These are phyloP conservation scores for Nitzschia sp. DNA, from an alignment of 108 stramenopile genomes.

Conservation along the genomic window DNA sequence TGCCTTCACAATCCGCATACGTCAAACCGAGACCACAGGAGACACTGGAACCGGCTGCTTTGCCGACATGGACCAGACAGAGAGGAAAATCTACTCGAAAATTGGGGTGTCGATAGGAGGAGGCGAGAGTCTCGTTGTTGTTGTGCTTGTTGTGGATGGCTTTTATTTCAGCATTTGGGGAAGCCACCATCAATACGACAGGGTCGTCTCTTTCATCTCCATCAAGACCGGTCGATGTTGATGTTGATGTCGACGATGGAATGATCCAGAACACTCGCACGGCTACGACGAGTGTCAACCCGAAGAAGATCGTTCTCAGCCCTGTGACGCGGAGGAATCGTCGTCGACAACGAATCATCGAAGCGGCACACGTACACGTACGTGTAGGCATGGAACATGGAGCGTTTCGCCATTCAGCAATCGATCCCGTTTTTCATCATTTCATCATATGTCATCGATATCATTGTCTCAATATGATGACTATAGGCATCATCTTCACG, in stretches of 20 bases:
- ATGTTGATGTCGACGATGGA: not conserved
- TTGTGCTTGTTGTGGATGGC: too few species aligned
- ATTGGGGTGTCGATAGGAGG: conserved; percentile 22
- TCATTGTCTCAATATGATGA: too few species aligned
- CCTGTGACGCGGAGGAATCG: too few species aligned
- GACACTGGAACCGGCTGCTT: conserved; percentile 34
- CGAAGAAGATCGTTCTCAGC: not conserved
- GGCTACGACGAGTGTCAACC: not conserved
- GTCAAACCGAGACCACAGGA: conserved; percentile 35
- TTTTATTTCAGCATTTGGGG: not conserved
- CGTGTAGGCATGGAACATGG: too few species aligned
- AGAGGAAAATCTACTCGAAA: conserved; percentile 33
- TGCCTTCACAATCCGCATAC: conserved; percentile 44
- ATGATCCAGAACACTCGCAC: not conserved
- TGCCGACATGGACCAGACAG: conserved; percentile 39
- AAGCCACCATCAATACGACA: not conserved
- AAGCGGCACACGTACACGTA: too few species aligned
- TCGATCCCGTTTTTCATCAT: too few species aligned
- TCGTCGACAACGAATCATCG: too few species aligned
- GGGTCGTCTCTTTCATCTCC: too few species aligned
- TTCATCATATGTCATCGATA: too few species aligned
- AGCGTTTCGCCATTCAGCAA: too few species aligned
- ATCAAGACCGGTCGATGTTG: too few species aligned
- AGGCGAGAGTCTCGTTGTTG: not conserved
- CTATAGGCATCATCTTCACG: too few species aligned